These are phyloP conservation scores for Corchorus olitorius DNA, from an alignment of 345 rosid genomes.

Conservation along the genomic window DNA sequence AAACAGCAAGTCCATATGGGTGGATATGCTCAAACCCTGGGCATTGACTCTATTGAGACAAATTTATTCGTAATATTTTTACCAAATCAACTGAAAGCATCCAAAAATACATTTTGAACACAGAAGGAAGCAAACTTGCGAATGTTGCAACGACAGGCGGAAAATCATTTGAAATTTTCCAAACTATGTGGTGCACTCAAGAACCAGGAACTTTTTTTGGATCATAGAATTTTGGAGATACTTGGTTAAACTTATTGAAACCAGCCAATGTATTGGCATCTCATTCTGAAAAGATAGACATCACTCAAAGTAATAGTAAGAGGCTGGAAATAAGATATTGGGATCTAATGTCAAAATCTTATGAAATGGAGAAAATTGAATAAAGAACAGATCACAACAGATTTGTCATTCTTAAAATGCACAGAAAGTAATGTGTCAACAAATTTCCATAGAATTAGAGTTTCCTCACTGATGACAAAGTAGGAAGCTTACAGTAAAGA, in stretches of 20 bases:
- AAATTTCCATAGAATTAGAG: slow-evolving; percentile 5
- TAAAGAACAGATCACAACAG: neutral
- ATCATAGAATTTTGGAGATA: neutral
- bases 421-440: neutral
- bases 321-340: neutral
- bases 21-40: neutral
- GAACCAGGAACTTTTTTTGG: neutral
- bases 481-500: slow-evolving; percentile 72
- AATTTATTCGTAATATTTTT: neutral
- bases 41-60: neutral
- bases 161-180: neutral
- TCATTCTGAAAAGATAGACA: neutral
- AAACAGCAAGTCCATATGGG: neutral
- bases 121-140: neutral
- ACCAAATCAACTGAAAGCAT: neutral
- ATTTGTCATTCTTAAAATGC: neutral
- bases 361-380: neutral
- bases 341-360: neutral
- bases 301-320: neutral
- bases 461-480: neutral
- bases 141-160: neutral
- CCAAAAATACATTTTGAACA: neutral
- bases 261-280: neutral
- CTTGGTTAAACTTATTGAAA: neutral
- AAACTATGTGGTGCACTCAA: neutral